Conservation (phyloP, 2,329 filamentous ascomycete species). For the Apiospora kogelbergensis region DNA sequence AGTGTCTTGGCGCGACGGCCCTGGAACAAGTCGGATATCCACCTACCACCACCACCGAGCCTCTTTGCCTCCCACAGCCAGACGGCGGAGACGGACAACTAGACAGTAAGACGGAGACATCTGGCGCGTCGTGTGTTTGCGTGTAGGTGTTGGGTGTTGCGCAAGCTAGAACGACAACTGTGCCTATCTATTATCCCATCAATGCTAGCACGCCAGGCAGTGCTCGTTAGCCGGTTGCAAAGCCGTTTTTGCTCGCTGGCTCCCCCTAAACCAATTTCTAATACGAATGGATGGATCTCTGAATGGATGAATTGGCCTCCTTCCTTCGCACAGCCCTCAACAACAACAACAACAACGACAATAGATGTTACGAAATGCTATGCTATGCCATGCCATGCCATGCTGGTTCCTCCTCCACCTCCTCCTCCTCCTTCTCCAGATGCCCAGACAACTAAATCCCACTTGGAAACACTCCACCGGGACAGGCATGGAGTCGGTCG, state of each 20-base stretch:
- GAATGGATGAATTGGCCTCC: neutral
- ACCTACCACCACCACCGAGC: neutral
- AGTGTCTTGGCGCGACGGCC: neutral
- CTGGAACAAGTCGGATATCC: constrained; percentile 1
- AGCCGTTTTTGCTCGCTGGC: neutral
- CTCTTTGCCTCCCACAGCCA: neutral
- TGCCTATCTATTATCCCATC: neutral
- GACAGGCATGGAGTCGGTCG: neutral
- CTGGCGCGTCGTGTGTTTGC: neutral
- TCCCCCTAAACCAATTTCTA: neutral
- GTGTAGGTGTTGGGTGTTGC: neutral
- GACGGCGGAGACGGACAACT: no score
- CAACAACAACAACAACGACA: neutral
- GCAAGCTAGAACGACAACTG: neutral
- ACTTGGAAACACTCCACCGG: neutral
- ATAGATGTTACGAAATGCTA: neutral
- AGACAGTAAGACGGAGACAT: neutral
- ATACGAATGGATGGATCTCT: neutral
- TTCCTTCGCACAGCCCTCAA: constrained; percentile 5
- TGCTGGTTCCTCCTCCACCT: neutral
- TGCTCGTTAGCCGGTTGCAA: neutral
- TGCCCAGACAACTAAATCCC: neutral
- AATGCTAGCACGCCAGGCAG: neutral
- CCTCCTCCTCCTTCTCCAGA: neutral
- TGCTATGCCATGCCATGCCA: neutral